A percentile compares a stretch with the other conserved stretches of the same genome.
Conservation (phyloP, 2,329 filamentous ascomycete species). For the Aaosphaeria arxii region DNA sequence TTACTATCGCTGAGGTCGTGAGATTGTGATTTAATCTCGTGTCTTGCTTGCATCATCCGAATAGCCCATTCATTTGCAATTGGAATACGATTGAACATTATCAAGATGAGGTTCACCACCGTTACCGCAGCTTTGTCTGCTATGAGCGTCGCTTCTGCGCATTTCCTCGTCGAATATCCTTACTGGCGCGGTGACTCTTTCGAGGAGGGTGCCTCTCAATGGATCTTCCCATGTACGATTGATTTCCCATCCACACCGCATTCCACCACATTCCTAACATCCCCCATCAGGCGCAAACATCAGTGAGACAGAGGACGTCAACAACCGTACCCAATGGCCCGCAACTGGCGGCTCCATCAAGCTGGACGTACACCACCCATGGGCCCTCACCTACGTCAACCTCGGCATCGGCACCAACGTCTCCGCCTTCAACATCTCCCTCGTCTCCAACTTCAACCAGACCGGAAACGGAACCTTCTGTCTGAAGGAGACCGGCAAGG, state of each 20-base stretch:
- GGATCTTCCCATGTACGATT: conserved; percentile 38
- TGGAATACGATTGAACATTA: background rate
- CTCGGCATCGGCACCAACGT: conserved; percentile 42
- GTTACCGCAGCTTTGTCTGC: conserved; percentile 20
- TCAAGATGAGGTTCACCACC: conserved; percentile 17
- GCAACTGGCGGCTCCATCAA: conserved; percentile 41
- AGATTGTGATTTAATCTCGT: background rate
- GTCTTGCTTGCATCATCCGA: background rate
- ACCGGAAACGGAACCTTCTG: conserved; percentile 49
- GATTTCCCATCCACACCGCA: background rate
- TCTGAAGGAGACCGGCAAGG: conserved; percentile 35
- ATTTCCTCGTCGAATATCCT: conserved; percentile 43
- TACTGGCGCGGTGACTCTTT: conserved; percentile 44
- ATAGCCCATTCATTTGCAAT: too few species aligned
- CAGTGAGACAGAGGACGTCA: conserved; percentile 32
- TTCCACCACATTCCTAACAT: background rate
- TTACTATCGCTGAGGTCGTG: background rate
- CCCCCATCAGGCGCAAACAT: conserved; percentile 36
- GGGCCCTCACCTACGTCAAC: conserved; percentile 48
- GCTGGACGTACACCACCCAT: conserved; percentile 41
- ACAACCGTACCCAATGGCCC: conserved; percentile 48
- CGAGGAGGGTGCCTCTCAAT: conserved; percentile 34
- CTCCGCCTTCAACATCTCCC: conserved; percentile 45
- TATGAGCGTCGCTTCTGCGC: conserved; percentile 35
- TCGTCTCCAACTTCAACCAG: conserved; percentile 46